Base-by-base conservation (phyloP, 75 land plant genomes). In the Pinus taeda region DNA sequence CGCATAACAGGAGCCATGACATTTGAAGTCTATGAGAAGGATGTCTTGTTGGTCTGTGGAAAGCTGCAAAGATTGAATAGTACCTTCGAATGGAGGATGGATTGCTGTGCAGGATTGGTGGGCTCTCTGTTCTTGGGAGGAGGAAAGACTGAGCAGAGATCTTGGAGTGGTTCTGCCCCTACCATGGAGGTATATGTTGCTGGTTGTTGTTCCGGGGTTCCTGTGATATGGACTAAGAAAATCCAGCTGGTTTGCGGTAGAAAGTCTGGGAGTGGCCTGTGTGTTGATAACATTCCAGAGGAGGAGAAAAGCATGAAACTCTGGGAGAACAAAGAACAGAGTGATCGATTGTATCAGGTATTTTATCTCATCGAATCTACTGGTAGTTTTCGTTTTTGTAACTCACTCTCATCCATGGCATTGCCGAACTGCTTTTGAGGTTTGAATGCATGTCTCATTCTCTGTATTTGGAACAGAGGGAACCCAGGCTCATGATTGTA, bases 101-200 rank as follows among this genome's bases (percentile, higher is more conserved):
- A 86, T 37, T 96, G 98, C 78, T 83, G 80, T 65, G 86, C 95
- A 12, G 81, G 73, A 21, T 75, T 85, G 18, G 75, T 77, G 37
- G 82, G 77, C 26, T 45, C 63, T 6, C 67, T 82, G 9, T 83
- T 88, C 72, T 26, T 85, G 76, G 81, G 79, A 80, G 81, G 65
- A 80, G 79, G 82, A 77, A 76, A 85, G 81, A 39, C 69, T 64
- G 36, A 29, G 21, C n/a, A 45, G 65, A 81, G 55, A 60, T 45
- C 59, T 57, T 67, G 49, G 49, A 56, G 15, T 57, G 33, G 4
- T 53, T 3, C 37, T 72, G 58, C 92, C 90, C 4, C 80, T 67
- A 21, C 66, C 22, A 85, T 96, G 77, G 98, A 96, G 85, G 93
- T 94, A n/a, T 92, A 87, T 83, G 79, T 90, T 59, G 95, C 94